Conservation (phyloP, 805 yeast species). For the Saccharomyces jurei region DNA sequence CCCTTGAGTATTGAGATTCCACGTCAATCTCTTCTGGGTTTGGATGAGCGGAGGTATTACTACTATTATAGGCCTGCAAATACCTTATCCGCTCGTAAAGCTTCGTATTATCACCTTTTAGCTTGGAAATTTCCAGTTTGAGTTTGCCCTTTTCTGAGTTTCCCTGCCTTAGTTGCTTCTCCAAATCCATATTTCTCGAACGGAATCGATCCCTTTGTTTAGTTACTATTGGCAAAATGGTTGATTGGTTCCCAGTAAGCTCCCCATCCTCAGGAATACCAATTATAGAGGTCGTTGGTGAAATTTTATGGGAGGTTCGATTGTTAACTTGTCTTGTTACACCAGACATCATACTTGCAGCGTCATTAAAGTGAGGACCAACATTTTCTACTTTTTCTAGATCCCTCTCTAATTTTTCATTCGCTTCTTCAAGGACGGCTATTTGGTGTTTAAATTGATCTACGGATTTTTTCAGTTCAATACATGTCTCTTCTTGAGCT, state of each 20-base stretch:
- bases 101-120: slow-evolving; percentile 69
- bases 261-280: slow-evolving; percentile 36
- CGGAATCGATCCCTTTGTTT: slow-evolving; percentile 93
- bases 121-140: slow-evolving; percentile 51
- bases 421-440: slow-evolving; percentile 37
- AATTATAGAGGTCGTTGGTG: slow-evolving; percentile 47
- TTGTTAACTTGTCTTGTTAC: slow-evolving; percentile 34
- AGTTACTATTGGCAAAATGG: slow-evolving; percentile 76
- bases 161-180: slow-evolving; percentile 64
- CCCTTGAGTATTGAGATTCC: slow-evolving; percentile 53
- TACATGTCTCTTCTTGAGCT: slow-evolving; percentile 36
- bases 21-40: slow-evolving; percentile 32
- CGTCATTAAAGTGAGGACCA: slow-evolving; percentile 35
- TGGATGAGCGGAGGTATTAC: slow-evolving; percentile 18
- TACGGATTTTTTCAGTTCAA: slow-evolving; percentile 34
- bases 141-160: slow-evolving; percentile 47
- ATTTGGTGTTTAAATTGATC: slow-evolving; percentile 32
- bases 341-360: slow-evolving; percentile 62
- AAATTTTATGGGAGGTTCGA: slow-evolving; percentile 30
- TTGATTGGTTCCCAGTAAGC: slow-evolving; percentile 31
- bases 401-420: slow-evolving; percentile 66
- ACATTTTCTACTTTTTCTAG: slow-evolving; percentile 49
- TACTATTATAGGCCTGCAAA: slow-evolving; percentile 42
- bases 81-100: slow-evolving; percentile 72
- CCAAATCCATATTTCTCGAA: slow-evolving; percentile 72